Evolutionary conservation across 2,329 filamentous ascomycete genomes (phyloP), one percentile per base, ranked within the genome.

Genomic region (Fusarium xylarioides): DNA sequence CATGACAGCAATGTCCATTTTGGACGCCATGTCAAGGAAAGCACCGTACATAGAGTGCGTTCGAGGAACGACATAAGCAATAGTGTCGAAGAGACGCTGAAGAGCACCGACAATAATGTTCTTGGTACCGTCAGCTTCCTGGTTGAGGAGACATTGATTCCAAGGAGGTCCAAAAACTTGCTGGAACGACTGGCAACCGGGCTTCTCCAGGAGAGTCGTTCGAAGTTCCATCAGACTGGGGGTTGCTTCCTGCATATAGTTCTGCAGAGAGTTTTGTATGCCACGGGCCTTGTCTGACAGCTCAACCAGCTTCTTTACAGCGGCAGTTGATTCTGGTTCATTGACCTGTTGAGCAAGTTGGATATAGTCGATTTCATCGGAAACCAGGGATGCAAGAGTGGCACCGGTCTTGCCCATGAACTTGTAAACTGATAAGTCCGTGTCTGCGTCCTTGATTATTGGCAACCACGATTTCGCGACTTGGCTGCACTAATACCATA

Each of bases 61-160:
- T 16, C 21, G 37, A 26, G 37, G 30, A 12, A 64, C 44, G 3
- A 44, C 55, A 28, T 50, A 43, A 10, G 40, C 61, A 42, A 61
- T 64, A 28, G 34, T 30, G 11, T 64, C 55, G 9, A 50, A 61
- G 10, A 64, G 32, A 4, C 44, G 55, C 11, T 64, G 61, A 32
- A 64, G 61, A 15, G 61, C 61, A 18, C 61, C 55, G 19, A 64
- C 37, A 16, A 63, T 26, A 15, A 60, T 63, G 14, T 63, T 63
- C 35, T 43, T 63, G 8, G 23, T 38, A 8, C 61, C 54, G 5
- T 61, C 37, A 34, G 54, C 43, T 28, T 43, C 43, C 8, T 61
- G 54, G 5, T 26, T 50, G 6, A 60, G 54, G 19, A 50, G 47
- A 26, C 54, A 63, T 34, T 49, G 19, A 10, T 40, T 49, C 54